Evolutionary conservation across 225 moss, liverwort and hornwort genomes (phyloP).

Genomic region (Physcomitrium patens): DNA sequence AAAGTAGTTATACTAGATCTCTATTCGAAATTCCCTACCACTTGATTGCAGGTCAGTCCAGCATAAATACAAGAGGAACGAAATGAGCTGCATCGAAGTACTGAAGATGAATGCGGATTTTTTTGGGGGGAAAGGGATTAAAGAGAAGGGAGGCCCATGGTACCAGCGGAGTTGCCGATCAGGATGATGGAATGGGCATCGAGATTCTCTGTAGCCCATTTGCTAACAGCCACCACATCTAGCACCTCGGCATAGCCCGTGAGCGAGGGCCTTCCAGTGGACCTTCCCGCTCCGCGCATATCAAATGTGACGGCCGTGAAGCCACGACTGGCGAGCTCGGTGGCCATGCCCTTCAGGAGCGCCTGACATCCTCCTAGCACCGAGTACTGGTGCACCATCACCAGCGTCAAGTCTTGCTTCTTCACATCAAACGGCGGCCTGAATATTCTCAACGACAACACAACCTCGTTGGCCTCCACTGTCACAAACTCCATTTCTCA

Average conservation of each 20-base stretch:
- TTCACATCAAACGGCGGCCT: constrained; percentile 51
- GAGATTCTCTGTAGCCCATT: constrained; percentile 79
- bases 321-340: constrained; percentile 66
- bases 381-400: constrained; percentile 87
- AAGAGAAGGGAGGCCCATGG: not conserved
- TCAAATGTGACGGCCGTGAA: constrained; percentile 87
- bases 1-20: no score
- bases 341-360: constrained; percentile 82
- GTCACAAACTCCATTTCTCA: constrained; percentile 76
- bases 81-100: no score
- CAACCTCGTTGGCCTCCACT: constrained; percentile 83
- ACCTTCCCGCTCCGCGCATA: constrained; percentile 94
- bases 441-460: constrained; percentile 77
- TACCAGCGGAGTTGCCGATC: constrained; percentile 88
- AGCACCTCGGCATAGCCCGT: constrained; percentile 91
- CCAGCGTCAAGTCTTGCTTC: constrained; percentile 58
- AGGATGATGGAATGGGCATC: constrained; percentile 70
- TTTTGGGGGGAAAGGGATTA: not conserved
- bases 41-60: no score
- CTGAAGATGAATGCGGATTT: no score
- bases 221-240: constrained; percentile 82
- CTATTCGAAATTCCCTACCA: no score
- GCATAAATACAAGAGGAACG: no score
- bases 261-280: constrained; percentile 85
- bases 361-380: constrained; percentile 92